Evolutionary conservation across 2,329 filamentous ascomycete genomes (phyloP).

Genomic region (Pseudopithomyces maydicus): DNA sequence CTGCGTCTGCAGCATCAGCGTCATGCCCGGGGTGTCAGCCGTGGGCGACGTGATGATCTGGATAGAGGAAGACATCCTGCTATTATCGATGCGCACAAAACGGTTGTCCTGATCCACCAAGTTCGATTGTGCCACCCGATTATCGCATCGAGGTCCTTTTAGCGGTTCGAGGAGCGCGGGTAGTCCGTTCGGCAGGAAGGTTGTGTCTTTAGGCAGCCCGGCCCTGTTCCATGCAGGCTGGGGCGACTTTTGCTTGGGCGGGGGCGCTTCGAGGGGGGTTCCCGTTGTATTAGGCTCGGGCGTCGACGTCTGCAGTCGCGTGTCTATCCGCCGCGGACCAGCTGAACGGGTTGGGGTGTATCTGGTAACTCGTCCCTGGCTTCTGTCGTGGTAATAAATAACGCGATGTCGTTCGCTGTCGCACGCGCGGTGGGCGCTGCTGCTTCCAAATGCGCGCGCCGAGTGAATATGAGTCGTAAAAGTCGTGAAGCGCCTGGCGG

Average conservation of each 20-base stretch:
- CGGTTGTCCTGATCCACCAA: neutral
- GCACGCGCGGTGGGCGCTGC: slow-evolving; percentile 5
- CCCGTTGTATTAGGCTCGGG: neutral
- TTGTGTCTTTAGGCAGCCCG: slow-evolving; percentile 1
- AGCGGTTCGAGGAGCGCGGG: slow-evolving; percentile 16
- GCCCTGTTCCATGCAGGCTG: neutral
- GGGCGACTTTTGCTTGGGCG: neutral
- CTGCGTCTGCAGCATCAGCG: slow-evolving; percentile 78
- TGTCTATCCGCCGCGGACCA: neutral
- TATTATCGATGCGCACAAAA: neutral
- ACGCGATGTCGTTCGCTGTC: neutral
- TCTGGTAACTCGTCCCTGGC: neutral
- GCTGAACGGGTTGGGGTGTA: slow-evolving; percentile 1
- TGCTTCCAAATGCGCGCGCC: slow-evolving; percentile 17
- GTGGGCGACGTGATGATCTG: slow-evolving; percentile 83
- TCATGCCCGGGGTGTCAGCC: slow-evolving; percentile 82
- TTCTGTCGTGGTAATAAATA: slow-evolving; percentile 2
- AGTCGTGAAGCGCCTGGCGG: slow-evolving; percentile 33
- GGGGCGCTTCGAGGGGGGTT: neutral
- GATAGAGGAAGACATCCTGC: slow-evolving; percentile 71
- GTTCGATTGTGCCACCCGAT: neutral
- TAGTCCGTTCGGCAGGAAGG: neutral
- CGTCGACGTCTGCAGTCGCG: neutral
- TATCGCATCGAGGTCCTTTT: slow-evolving; percentile 5
- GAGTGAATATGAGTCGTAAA: slow-evolving; percentile 20